A percentile compares a stretch with the other conserved stretches of the same genome.
Conservation (phyloP, 2,329 filamentous ascomycete species). For the Penicillium janthinellum region DNA sequence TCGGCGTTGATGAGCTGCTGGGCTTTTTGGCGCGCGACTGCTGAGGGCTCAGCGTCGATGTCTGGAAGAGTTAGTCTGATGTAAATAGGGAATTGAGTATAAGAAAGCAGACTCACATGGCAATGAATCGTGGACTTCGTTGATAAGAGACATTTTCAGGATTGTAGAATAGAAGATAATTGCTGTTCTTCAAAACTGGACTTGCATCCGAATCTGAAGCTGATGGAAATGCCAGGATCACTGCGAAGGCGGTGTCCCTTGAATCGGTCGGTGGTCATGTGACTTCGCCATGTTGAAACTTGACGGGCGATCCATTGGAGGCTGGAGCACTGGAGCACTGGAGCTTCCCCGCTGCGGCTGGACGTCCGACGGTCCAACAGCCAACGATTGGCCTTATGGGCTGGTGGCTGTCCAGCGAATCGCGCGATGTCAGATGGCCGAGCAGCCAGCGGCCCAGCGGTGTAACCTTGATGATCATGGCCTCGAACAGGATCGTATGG, state of each 20-base stretch:
- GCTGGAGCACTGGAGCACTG: neutral
- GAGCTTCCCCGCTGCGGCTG: neutral
- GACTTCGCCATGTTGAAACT: neutral
- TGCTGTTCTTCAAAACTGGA: neutral
- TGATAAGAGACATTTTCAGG: constrained; percentile 65
- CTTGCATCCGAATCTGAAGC: neutral
- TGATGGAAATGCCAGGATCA: neutral
- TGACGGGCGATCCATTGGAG: neutral
- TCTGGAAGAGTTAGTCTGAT: constrained; percentile 56
- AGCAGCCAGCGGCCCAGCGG: neutral
- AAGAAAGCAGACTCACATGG: constrained; percentile 64
- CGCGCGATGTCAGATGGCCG: neutral
- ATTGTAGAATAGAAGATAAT: neutral
- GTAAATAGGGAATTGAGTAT: constrained; percentile 6
- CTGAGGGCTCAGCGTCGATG: constrained; percentile 73
- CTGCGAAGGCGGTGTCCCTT: neutral
- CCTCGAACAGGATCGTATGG: neutral
- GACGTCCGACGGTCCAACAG: neutral
- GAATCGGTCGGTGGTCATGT: neutral
- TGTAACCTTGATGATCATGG: constrained; percentile 8
- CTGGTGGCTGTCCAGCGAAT: neutral
- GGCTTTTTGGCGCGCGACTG: constrained; percentile 63
- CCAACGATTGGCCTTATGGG: neutral
- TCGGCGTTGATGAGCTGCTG: constrained; percentile 70
- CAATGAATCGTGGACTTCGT: constrained; percentile 74